These are phyloP conservation scores for Neopestalotiopsis sp. DNA, from an alignment of 2,329 filamentous ascomycete genomes.

Conservation along the genomic window DNA sequence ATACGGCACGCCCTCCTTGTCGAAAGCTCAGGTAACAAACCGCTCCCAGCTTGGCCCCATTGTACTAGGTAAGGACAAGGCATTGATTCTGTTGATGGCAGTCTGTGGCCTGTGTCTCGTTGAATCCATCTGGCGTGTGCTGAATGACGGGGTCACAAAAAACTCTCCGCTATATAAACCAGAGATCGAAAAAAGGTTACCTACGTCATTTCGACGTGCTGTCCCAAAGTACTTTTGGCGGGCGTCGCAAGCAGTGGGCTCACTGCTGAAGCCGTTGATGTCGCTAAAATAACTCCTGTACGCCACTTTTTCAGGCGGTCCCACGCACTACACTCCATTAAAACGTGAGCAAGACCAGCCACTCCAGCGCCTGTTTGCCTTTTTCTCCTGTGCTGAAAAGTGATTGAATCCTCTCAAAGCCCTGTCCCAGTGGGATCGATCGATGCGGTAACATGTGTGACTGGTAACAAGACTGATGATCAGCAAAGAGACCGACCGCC, in stretches of 20 bases:
- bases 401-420: background rate
- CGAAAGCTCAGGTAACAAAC: background rate
- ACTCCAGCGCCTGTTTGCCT: background rate
- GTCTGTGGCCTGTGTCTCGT: background rate
- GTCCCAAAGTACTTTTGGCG: slow-evolving; percentile 7
- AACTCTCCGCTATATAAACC: background rate
- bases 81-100: background rate
- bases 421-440: background rate
- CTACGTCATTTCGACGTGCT: slow-evolving; percentile 8
- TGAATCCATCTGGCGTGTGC: background rate
- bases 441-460: too few relatives aligned
- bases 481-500: too few relatives aligned
- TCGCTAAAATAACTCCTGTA: slow-evolving; percentile 2
- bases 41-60: background rate
- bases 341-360: background rate
- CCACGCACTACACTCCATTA: background rate
- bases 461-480: too few relatives aligned
- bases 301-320: background rate
- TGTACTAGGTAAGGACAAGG: background rate
- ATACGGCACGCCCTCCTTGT: background rate
- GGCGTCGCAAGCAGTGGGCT: background rate
- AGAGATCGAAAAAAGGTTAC: background rate
- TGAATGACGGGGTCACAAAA: background rate
- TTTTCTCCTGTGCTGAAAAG: background rate
- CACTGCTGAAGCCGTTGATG: background rate